A percentile compares a stretch with the other conserved stretches of the same genome.
Evolutionary conservation across 78 protist species (phyloP).

Genomic region (Blattamonas nauphoetae): DNA sequence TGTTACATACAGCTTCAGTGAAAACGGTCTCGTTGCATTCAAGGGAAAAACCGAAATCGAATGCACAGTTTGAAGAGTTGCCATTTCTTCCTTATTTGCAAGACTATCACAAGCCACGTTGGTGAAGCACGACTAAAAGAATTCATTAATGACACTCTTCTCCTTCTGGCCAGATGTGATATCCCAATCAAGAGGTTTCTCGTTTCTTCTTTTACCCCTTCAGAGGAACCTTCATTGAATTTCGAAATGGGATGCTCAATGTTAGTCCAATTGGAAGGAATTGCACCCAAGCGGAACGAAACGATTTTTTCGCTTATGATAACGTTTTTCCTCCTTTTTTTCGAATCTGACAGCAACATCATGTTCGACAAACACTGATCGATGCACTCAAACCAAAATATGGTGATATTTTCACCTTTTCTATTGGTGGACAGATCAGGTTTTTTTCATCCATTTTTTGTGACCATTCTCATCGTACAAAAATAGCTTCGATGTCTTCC

Average conservation of each 20-base stretch:
- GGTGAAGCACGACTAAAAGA: slow-evolving; percentile 66
- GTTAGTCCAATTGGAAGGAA: slow-evolving; percentile 95
- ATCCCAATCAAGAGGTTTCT: slow-evolving; percentile 62
- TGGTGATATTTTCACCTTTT: slow-evolving; percentile 43
- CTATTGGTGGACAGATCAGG: slow-evolving; percentile 96
- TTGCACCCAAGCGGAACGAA: slow-evolving; percentile 85
- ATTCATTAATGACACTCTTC: slow-evolving; percentile 61
- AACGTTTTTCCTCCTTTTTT: slow-evolving; percentile 10
- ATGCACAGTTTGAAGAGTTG: neutral
- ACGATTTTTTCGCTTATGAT: slow-evolving; percentile 76
- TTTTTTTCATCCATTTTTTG: no score
- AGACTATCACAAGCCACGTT: slow-evolving; percentile 27
- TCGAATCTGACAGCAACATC: neutral
- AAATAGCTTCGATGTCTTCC: slow-evolving; percentile 96
- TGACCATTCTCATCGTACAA: no score
- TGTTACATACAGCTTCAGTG: slow-evolving; percentile 81
- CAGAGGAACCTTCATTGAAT: slow-evolving; percentile 93
- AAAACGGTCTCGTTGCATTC: slow-evolving; percentile 89
- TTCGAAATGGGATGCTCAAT: slow-evolving; percentile 96
- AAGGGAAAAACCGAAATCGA: slow-evolving; percentile 55
- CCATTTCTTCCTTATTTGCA: neutral
- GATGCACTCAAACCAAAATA: slow-evolving; percentile 37
- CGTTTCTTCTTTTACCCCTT: neutral
- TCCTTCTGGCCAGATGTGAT: slow-evolving; percentile 64
- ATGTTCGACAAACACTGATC: neutral